A percentile compares a stretch with the other conserved stretches of the same genome.
phyloP scores from a whole-genome alignment of 2,329 filamentous ascomycete genomes.

The Alternaria rosae region DNA sequence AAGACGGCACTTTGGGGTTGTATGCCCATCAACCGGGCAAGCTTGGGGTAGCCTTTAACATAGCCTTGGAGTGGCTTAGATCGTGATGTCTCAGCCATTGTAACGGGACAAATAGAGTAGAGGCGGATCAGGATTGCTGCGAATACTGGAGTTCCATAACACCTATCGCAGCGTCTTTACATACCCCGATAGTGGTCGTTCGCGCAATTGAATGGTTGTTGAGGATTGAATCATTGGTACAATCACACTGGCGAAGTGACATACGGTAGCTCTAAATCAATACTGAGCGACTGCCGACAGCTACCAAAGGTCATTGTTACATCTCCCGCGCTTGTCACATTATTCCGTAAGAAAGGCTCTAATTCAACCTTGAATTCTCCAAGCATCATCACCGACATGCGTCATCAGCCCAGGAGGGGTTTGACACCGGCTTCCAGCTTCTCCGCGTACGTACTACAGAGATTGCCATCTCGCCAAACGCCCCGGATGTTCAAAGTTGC shows the following conservation, averaged over 20 bases:
- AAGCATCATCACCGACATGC: not conserved
- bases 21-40: not conserved
- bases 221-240: not conserved
- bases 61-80: conserved; percentile 34
- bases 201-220: not conserved
- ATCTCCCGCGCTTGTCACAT: too few relatives aligned
- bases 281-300: not conserved
- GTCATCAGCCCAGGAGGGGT: not conserved
- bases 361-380: not conserved
- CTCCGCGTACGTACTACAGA: conserved; percentile 36
- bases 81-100: conserved; percentile 22
- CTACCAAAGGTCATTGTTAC: too few relatives aligned
- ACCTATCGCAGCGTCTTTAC: not conserved
- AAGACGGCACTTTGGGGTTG: not conserved
- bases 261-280: not conserved
- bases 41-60: not conserved
- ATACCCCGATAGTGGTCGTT: not conserved
- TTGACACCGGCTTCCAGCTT: conserved; percentile 16
- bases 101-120: not conserved
- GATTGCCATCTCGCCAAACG: conserved; percentile 53
- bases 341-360: too few relatives aligned
- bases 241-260: not conserved
- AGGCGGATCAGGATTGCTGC: not conserved
- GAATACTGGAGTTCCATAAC: not conserved
- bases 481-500: conserved; percentile 52